phyloP scores from a whole-genome alignment of 805 yeast genomes.

The Starmerella ratchasimensis region DNA sequence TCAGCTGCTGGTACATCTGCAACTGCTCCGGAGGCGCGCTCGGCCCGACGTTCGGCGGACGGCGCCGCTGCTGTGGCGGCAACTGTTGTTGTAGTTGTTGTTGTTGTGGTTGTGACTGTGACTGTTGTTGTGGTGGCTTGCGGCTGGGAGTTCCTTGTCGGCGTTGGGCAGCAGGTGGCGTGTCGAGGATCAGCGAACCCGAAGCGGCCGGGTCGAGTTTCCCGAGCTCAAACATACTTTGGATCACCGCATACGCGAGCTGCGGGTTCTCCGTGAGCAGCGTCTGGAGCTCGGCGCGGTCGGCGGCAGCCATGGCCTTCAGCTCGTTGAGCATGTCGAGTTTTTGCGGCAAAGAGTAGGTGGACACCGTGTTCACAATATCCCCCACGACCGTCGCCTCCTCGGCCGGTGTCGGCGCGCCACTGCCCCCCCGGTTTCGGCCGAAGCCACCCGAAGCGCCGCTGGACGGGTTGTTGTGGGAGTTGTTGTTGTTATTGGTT shows the following conservation, averaged over 20 bases:
- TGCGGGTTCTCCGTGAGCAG: slow-evolving; percentile 66
- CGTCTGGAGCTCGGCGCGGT: slow-evolving; percentile 45
- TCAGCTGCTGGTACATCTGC: slow-evolving; percentile 39
- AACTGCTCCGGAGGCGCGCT: slow-evolving; percentile 29
- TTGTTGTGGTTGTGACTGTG: neutral
- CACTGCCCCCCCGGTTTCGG: slow-evolving; percentile 29
- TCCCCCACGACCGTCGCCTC: slow-evolving; percentile 15
- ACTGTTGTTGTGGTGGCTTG: neutral
- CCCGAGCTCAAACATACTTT: slow-evolving; percentile 39
- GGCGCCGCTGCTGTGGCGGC: slow-evolving; percentile 11
- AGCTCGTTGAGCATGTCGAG: slow-evolving; percentile 42
- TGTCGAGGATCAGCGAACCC: slow-evolving; percentile 12
- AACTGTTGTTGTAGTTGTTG: neutral
- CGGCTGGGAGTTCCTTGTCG: too few relatives aligned
- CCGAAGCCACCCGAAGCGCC: neutral
- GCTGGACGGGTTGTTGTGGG: neutral
- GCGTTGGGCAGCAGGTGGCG: neutral
- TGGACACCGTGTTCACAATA: slow-evolving; percentile 17
- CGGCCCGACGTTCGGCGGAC: too few relatives aligned
- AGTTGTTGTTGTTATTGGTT: neutral
- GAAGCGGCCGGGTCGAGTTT: slow-evolving; percentile 23
- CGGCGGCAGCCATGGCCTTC: slow-evolving; percentile 40
- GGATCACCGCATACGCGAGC: slow-evolving; percentile 68
- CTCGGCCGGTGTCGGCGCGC: slow-evolving; percentile 6
- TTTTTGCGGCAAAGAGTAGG: slow-evolving; percentile 29